A percentile compares a stretch with the other conserved stretches of the same genome.
Conservation (phyloP, 1,139 yeast species). For the Citeromyces hawaiiensis region DNA sequence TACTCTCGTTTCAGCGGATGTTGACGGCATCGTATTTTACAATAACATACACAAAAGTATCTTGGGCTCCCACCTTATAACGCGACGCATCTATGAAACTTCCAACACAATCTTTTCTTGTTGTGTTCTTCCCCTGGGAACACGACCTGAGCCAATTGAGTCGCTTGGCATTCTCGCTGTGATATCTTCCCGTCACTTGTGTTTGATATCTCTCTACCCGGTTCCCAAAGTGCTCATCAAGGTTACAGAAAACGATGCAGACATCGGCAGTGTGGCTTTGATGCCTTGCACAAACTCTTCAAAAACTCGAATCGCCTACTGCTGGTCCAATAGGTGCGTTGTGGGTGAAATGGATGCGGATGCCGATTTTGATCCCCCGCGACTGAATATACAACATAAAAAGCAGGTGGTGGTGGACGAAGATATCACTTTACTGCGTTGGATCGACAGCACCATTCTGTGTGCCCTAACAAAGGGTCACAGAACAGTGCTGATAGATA, state of each 20-base stretch:
- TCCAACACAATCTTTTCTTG: constrained; percentile 25
- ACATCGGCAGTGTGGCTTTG: constrained; percentile 44
- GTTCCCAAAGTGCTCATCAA: constrained; percentile 35
- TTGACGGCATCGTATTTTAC: constrained; percentile 40
- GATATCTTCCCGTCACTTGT: constrained; percentile 43
- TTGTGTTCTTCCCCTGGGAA: constrained; percentile 40
- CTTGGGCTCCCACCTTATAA: constrained; percentile 33
- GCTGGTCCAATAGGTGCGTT: constrained; percentile 39
- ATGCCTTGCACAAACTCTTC: constrained; percentile 11
- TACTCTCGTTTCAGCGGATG: constrained; percentile 46
- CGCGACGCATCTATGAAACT: constrained; percentile 40
- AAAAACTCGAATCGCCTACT: constrained; percentile 46
- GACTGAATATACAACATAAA: constrained; percentile 25
- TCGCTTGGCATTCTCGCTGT: constrained; percentile 47
- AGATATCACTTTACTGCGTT: constrained; percentile 37
- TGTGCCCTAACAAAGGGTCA: constrained; percentile 37
- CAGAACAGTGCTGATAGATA: constrained; percentile 26
- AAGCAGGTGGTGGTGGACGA: constrained; percentile 34
- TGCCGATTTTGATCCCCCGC: constrained; percentile 17
- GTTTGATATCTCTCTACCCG: constrained; percentile 40
- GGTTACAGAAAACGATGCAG: constrained; percentile 17
- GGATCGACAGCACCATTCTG: constrained; percentile 43
- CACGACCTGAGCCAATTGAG: constrained; percentile 36
- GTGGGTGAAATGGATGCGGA: constrained; percentile 42
- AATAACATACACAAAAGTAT: constrained; percentile 49